phyloP scores from a whole-genome alignment of 768 basidiomycete genomes.

The Polyporus arcularius region DNA sequence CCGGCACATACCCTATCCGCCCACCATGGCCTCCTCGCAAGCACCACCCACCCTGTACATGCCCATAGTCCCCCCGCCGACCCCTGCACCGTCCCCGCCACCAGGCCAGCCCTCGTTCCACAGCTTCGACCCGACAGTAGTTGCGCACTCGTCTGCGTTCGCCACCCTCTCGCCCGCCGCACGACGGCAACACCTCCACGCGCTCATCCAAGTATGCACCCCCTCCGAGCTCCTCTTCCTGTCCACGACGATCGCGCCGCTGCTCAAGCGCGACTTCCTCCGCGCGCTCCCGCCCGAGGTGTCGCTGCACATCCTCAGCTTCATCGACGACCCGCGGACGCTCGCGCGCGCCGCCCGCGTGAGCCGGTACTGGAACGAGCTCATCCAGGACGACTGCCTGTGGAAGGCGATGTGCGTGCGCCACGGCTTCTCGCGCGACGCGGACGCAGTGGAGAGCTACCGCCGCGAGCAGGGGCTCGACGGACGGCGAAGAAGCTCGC shows the following conservation, averaged over 20 bases:
- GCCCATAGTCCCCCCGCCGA: constrained; percentile 59
- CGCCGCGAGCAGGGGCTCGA: constrained; percentile 6
- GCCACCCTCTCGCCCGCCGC: constrained; percentile 38
- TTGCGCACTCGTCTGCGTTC: constrained; percentile 28
- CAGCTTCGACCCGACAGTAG: constrained; percentile 11
- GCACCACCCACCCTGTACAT: constrained; percentile 44
- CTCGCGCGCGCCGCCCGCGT: constrained; percentile 72
- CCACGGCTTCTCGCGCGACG: constrained; percentile 48
- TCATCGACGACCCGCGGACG: constrained; percentile 72
- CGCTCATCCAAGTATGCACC: constrained; percentile 54
- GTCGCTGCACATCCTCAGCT: constrained; percentile 71
- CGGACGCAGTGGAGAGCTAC: constrained; percentile 31
- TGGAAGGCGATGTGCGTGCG: constrained; percentile 77
- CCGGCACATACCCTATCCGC: background rate
- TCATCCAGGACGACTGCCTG: constrained; percentile 73
- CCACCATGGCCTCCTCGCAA: constrained; percentile 12
- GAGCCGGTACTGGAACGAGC: constrained; percentile 65
- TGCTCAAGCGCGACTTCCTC: constrained; percentile 65
- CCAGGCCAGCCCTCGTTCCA: constrained; percentile 26
- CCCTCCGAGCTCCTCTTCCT: constrained; percentile 66
- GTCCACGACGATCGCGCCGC: constrained; percentile 61
- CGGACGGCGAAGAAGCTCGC: constrained; percentile 25
- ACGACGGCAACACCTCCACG: constrained; percentile 53
- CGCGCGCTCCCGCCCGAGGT: constrained; percentile 56
- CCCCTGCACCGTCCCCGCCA: constrained; percentile 62